Base-by-base conservation (phyloP, 2,329 filamentous ascomycete genomes). In the Cordyceps javanica region DNA sequence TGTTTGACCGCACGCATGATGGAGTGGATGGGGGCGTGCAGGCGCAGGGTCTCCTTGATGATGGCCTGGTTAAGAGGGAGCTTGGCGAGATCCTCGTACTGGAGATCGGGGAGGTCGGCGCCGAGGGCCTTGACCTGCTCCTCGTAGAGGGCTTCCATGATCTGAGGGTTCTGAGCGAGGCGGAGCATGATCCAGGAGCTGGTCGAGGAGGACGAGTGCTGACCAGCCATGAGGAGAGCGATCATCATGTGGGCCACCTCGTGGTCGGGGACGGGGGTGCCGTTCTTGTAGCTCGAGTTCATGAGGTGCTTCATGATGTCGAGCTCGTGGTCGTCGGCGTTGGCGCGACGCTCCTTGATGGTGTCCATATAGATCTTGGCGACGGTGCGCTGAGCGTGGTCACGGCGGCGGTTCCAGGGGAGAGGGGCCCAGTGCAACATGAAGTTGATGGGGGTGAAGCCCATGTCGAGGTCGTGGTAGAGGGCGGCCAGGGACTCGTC, bases 211-310 rank as follows among this genome's bases (percentile, higher is more conserved):
- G 90, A 93, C 2, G 89, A 93, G 76, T 96, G 91, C 70, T 96
- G 91, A 57, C 91, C 91, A 59, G 90, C 91, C 90, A 96, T 95
- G 61, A 96, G 83, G 23, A 96, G 81, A 6, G 90, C 90, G 72
- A 96, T 96, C 89, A 96, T 93, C 83, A 96, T 93, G 74, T 94
- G 88, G 23, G 91, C 90, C 59, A 95, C 82, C 72, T 96, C 90
- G 66, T 88, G 81, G 68, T 96, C 91, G 16, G 91, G 88, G n/a
- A 95, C 80, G 6, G 79, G 78, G 39, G 77, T 85, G 64, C 90
- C 91, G 65, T 93, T 83, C 77, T 95, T 96, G 82, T 96, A 96
- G 25, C 77, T 81, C 65, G 86, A 90, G 65, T 84, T 85, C 90
- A 95, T 94, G 62, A 96, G 76, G 68, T 94, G 91, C 84, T 88